These are phyloP conservation scores for Boletus rubropictus DNA, from an alignment of 768 basidiomycete species.

Conservation along the genomic window DNA sequence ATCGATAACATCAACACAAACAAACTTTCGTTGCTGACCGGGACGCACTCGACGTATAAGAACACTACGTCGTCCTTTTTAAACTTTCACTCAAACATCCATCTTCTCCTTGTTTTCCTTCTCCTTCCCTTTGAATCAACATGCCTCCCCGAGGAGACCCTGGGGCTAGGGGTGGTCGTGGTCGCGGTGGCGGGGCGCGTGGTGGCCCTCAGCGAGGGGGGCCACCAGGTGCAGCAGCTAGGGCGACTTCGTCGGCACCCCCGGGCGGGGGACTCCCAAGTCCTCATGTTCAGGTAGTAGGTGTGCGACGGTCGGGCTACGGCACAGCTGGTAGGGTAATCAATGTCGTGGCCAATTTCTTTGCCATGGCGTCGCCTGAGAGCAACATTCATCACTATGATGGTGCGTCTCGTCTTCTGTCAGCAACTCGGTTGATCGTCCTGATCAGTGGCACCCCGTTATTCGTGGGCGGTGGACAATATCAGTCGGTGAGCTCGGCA, in stretches of 20 bases:
- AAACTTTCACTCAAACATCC: conserved; percentile 15
- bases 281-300: conserved; percentile 46
- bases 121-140: background rate
- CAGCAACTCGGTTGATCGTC: conserved; percentile 2
- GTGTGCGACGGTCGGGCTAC: conserved; percentile 63
- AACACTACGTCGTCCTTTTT: conserved; percentile 3
- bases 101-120: conserved; percentile 12
- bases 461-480: background rate
- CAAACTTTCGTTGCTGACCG: conserved; percentile 18
- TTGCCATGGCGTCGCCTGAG: conserved; percentile 54
- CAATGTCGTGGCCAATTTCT: conserved; percentile 54
- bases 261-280: conserved; percentile 31
- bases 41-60: conserved; percentile 17
- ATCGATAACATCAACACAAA: conserved; percentile 28
- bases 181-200: conserved; percentile 24
- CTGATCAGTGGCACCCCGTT: conserved; percentile 18
- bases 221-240: conserved; percentile 17
- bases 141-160: conserved; percentile 39
- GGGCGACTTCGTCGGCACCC: conserved; percentile 19
- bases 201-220: conserved; percentile 28
- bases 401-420: conserved; percentile 45
- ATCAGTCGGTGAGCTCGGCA: conserved; percentile 19
- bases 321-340: conserved; percentile 50
- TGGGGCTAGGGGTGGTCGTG: conserved; percentile 21
- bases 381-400: conserved; percentile 73